Evolutionary conservation across 768 basidiomycete genomes (phyloP).

Genomic region (Suillus americanus): DNA sequence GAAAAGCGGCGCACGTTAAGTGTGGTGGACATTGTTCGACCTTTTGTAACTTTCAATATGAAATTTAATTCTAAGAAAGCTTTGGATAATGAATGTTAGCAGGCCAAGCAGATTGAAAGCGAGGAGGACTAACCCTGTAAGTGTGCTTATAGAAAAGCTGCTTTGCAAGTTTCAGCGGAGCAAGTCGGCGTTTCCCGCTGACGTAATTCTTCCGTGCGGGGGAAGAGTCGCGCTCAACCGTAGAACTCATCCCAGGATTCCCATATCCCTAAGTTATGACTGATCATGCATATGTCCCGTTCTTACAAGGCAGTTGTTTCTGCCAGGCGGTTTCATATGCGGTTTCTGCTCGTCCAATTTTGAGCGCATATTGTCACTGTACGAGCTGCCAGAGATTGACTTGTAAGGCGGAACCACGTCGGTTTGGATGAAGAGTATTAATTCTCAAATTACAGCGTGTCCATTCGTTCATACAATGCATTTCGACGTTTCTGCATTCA

Average conservation of each 20-base stretch:
- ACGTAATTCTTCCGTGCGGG: conserved; percentile 22
- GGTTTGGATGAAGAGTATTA: conserved; percentile 6
- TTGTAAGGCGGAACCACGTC: conserved; percentile 34
- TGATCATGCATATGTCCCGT: neutral
- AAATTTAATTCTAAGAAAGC: neutral
- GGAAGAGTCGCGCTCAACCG: too few relatives aligned
- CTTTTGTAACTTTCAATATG: conserved; percentile 14
- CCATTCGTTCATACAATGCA: conserved; percentile 66
- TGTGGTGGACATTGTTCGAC: conserved; percentile 62
- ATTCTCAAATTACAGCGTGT: conserved; percentile 39
- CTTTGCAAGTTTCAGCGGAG: conserved; percentile 22
- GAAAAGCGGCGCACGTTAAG: conserved; percentile 60
- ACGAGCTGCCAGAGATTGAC: conserved; percentile 63
- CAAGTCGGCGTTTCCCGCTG: conserved; percentile 30
- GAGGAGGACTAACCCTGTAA: conserved; percentile 8
- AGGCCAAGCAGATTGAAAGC: too few relatives aligned
- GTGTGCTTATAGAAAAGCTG: conserved; percentile 10
- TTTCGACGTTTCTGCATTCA: conserved; percentile 48
- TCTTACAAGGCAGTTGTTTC: conserved; percentile 55
- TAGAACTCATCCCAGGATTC: too few relatives aligned
- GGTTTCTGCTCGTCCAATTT: conserved; percentile 46
- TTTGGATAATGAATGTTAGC: conserved; percentile 9
- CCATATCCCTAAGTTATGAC: neutral
- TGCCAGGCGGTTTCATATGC: conserved; percentile 53
- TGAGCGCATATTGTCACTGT: conserved; percentile 71